Evolutionary conservation across 202 grass and related monocot genomes (phyloP).

Genomic region (Zizania palustris): DNA sequence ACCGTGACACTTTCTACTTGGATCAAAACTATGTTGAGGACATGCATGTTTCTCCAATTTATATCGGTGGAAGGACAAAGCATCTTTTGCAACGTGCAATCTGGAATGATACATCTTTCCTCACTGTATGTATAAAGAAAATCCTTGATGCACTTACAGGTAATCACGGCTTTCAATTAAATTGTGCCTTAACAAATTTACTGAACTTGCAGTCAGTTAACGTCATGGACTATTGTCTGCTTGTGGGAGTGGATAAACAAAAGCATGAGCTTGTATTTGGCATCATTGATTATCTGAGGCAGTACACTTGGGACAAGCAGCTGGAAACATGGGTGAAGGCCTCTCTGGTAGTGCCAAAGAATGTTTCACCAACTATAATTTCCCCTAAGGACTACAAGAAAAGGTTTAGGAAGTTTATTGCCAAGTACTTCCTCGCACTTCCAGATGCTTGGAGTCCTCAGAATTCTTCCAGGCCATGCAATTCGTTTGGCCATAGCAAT

Average conservation of each 20-base stretch:
- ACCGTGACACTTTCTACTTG: conserved; percentile 49
- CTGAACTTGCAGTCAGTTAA: conserved; percentile 57
- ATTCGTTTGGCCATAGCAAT: conserved; percentile 62
- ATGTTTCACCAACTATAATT: conserved; percentile 51
- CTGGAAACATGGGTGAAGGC: conserved; percentile 68
- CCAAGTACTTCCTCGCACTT: conserved; percentile 61
- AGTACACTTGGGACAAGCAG: conserved; percentile 72
- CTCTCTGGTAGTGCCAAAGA: conserved; percentile 60
- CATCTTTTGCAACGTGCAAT: conserved; percentile 67
- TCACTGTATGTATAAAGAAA: conserved; percentile 50
- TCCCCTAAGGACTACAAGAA: conserved; percentile 73
- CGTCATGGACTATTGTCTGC: conserved; percentile 71
- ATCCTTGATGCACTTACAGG: no score
- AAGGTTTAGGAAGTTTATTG: conserved; percentile 66
- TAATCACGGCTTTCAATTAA: background rate
- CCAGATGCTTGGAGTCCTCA: conserved; percentile 66
- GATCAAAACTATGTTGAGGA: conserved; percentile 73
- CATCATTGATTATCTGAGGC: conserved; percentile 70
- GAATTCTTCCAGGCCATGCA: conserved; percentile 49
- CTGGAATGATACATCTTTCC: conserved; percentile 76
- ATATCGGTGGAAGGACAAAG: conserved; percentile 61
- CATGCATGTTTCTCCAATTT: conserved; percentile 64
- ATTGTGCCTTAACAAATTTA: conserved; percentile 5
- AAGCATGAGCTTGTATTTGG: conserved; percentile 57
- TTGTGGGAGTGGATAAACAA: conserved; percentile 61